Evolutionary conservation across 345 rosid genomes (phyloP).

Genomic region (Hirschfeldia incana): DNA sequence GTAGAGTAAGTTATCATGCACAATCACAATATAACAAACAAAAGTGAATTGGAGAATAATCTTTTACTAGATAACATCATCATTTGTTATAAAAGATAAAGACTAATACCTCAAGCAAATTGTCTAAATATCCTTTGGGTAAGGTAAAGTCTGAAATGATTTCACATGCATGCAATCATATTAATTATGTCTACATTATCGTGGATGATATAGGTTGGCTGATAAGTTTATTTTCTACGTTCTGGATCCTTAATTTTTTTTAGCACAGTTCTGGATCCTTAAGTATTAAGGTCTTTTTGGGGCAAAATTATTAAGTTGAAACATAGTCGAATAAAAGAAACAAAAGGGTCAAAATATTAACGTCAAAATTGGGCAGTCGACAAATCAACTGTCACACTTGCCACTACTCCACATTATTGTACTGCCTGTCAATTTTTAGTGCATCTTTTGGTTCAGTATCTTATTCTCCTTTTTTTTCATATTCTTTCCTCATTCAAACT

Average conservation of each 20-base stretch:
- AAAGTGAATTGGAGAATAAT: not conserved
- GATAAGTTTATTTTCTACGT: not conserved
- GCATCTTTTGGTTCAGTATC: slow-evolving; percentile 24
- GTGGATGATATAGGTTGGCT: not conserved
- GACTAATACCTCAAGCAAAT: not conserved
- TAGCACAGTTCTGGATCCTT: not conserved
- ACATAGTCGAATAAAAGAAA: not conserved
- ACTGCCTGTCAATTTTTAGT: slow-evolving; percentile 31
- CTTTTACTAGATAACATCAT: not conserved
- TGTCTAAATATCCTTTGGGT: not conserved
- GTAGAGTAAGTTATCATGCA: not conserved
- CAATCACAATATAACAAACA: not conserved
- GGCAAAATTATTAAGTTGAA: slow-evolving; percentile 8
- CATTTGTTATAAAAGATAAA: not conserved
- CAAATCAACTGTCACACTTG: slow-evolving; percentile 24
- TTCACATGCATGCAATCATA: not conserved
- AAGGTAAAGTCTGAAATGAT: not conserved
- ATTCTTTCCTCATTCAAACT: not conserved
- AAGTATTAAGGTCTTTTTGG: not conserved
- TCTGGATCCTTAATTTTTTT: not conserved
- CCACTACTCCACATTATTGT: slow-evolving; percentile 29
- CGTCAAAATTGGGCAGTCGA: slow-evolving; percentile 7
- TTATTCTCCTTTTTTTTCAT: slow-evolving; percentile 14
- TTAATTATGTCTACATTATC: not conserved
- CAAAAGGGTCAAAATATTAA: not conserved